These are phyloP conservation scores for Malus sieversii DNA, from an alignment of 306 rosid species.

Conservation along the genomic window DNA sequence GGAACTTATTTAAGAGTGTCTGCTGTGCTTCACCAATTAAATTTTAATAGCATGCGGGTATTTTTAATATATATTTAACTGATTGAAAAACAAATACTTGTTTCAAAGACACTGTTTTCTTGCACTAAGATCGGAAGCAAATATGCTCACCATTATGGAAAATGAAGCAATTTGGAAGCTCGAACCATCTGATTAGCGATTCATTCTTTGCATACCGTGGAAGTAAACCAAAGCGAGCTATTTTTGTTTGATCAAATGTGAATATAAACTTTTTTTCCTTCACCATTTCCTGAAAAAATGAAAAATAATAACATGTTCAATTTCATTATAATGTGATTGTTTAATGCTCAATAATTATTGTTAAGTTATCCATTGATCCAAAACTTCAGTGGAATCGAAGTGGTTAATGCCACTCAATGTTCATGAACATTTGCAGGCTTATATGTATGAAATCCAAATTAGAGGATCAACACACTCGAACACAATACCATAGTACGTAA, in stretches of 20 bases:
- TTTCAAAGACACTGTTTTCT: not conserved
- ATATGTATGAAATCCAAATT: not conserved
- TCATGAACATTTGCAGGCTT: not conserved
- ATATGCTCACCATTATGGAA: conserved; percentile 72
- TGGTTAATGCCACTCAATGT: not conserved
- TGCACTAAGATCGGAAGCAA: not conserved
- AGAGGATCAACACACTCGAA: not conserved
- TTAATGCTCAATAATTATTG: not conserved
- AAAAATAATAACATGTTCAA: conserved; percentile 6
- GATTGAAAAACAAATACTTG: not conserved
- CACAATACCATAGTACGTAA: not conserved
- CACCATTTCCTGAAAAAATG: conserved; percentile 76
- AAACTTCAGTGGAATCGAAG: not conserved
- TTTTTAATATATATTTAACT: not conserved
- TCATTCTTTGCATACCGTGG: conserved; percentile 93
- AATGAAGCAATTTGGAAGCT: conserved; percentile 94
- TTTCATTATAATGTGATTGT: conserved; percentile 1
- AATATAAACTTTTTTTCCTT: conserved; percentile 69
- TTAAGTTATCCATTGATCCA: not conserved
- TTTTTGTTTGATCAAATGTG: conserved; percentile 75
- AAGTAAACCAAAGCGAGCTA: conserved; percentile 86
- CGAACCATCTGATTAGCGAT: conserved; percentile 75
- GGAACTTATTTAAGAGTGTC: not conserved
- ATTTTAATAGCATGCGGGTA: not conserved
- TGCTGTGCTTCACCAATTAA: not conserved